Evolutionary conservation across 2,329 filamentous ascomycete species (phyloP).

Genomic region (Periconia digitata): DNA sequence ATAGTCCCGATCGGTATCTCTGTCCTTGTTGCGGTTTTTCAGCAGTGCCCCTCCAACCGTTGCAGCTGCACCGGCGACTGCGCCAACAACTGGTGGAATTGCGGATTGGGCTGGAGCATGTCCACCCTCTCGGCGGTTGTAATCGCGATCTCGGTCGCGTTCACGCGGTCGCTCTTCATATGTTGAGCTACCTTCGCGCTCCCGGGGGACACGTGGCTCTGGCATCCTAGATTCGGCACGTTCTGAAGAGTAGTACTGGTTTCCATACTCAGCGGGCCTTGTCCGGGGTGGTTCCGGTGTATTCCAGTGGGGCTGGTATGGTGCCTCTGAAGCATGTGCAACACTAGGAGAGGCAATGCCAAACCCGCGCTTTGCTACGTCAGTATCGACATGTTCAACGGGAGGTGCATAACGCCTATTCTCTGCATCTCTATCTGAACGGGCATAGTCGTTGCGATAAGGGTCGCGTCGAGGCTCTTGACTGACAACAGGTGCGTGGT

Average conservation of each 20-base stretch:
- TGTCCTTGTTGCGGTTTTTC: conserved; percentile 36
- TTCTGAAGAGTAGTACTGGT: conserved; percentile 28
- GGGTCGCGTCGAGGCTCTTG: conserved; percentile 50
- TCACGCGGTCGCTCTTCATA: conserved; percentile 39
- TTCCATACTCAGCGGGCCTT: conserved; percentile 22
- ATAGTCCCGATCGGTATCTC: conserved; percentile 32
- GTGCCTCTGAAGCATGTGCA: conserved; percentile 41
- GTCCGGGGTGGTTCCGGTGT: conserved; percentile 17
- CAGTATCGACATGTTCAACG: conserved; percentile 44
- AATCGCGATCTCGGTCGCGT: conserved; percentile 25
- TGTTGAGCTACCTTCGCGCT: conserved; percentile 21
- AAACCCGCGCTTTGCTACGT: conserved; percentile 51
- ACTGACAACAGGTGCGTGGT: conserved; percentile 48
- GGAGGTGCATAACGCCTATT: conserved; percentile 37
- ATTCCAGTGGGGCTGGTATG: conserved; percentile 36
- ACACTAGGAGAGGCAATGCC: conserved; percentile 42
- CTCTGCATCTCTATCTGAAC: conserved; percentile 44
- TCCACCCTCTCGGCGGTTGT: conserved; percentile 16
- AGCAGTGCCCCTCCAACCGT: conserved; percentile 32
- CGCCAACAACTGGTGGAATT: conserved; percentile 29
- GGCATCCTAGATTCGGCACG: conserved; percentile 33
- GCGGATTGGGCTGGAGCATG: conserved; percentile 12
- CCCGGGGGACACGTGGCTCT: conserved; percentile 27
- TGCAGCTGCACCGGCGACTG: conserved; percentile 32
- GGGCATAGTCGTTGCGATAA: conserved; percentile 49